A percentile compares a stretch with the other conserved stretches of the same genome.
phyloP scores from a whole-genome alignment of 2,329 filamentous ascomycete genomes.

The Leptographium flavum region DNA sequence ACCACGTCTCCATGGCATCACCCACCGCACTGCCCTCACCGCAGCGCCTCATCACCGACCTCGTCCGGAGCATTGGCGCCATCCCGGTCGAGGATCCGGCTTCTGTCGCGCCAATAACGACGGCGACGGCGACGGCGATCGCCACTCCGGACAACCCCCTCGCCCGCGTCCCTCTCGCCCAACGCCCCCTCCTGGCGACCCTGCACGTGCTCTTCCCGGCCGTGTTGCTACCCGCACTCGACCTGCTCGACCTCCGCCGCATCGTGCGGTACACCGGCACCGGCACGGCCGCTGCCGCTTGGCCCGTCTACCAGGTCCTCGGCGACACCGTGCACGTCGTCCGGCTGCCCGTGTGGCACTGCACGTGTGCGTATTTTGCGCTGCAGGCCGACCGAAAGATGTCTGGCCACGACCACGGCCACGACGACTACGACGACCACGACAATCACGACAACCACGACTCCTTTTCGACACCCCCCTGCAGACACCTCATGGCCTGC shows the following conservation, averaged over 20 bases:
- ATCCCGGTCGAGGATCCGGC: background rate
- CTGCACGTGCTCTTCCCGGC: constrained; percentile 76
- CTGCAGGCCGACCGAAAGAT: constrained; percentile 26
- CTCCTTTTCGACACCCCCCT: constrained; percentile 31
- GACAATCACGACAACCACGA: background rate
- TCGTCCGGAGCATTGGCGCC: constrained; percentile 28
- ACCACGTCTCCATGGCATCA: background rate
- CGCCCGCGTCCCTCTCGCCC: constrained; percentile 20
- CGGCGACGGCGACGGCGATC: background rate
- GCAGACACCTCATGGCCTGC: constrained; percentile 84
- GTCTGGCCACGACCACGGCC: constrained; percentile 5
- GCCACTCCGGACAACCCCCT: constrained; percentile 13
- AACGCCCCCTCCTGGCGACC: constrained; percentile 51
- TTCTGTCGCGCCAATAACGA: no score
- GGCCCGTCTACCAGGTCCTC: constrained; percentile 13
- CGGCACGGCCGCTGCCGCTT: background rate
- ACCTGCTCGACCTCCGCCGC: constrained; percentile 68
- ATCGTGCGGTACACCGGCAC: constrained; percentile 37
- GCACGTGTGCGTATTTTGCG: constrained; percentile 74
- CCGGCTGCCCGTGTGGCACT: constrained; percentile 66
- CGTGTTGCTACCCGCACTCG: constrained; percentile 69
- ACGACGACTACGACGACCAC: background rate
- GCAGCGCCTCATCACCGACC: constrained; percentile 31
- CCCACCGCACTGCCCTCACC: constrained; percentile 24
- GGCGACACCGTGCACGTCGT: constrained; percentile 47